phyloP scores from a whole-genome alignment of 257 asterid genomes.

The Thymus mandschuricus region DNA sequence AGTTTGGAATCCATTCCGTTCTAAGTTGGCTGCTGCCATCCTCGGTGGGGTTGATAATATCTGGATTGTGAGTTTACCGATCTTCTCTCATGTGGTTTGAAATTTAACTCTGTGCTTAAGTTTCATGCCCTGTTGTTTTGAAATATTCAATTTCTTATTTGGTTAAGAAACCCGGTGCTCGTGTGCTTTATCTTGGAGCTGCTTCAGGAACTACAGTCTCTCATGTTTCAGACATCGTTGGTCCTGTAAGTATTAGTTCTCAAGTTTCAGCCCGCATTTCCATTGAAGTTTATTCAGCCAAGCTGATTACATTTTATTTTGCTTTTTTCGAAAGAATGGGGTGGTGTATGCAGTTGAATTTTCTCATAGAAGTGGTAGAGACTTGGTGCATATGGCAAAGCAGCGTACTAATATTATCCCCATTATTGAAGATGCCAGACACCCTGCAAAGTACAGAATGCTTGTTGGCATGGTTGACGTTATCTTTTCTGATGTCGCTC shows the following conservation, averaged over 20 bases:
- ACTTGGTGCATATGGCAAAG: conserved; percentile 92
- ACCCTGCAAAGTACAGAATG: conserved; percentile 93
- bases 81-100: too few relatives aligned
- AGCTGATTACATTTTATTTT: not conserved
- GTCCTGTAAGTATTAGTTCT: conserved; percentile 64
- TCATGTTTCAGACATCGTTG: conserved; percentile 77
- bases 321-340: conserved; percentile 50
- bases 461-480: conserved; percentile 99
- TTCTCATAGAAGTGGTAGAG: conserved; percentile 94
- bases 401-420: conserved; percentile 86
- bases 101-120: too few relatives aligned
- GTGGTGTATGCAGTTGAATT: conserved; percentile 95
- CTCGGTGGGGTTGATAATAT: conserved; percentile 93
- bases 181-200: conserved; percentile 44
- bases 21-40: conserved; percentile 91
- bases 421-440: conserved; percentile 93
- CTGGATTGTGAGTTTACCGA: conserved; percentile 82
- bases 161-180: conserved; percentile 54
- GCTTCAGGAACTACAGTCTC: too few relatives aligned
- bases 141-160: not conserved
- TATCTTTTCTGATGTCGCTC: conserved; percentile 94
- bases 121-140: too few relatives aligned
- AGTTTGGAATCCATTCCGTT: conserved; percentile 98
- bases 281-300: not conserved
- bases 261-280: too few relatives aligned